A percentile compares a stretch with the other conserved stretches of the same genome.
These are phyloP conservation scores for Dendrobium catenatum DNA, from an alignment of 106 monocot genomes.

Conservation along the genomic window DNA sequence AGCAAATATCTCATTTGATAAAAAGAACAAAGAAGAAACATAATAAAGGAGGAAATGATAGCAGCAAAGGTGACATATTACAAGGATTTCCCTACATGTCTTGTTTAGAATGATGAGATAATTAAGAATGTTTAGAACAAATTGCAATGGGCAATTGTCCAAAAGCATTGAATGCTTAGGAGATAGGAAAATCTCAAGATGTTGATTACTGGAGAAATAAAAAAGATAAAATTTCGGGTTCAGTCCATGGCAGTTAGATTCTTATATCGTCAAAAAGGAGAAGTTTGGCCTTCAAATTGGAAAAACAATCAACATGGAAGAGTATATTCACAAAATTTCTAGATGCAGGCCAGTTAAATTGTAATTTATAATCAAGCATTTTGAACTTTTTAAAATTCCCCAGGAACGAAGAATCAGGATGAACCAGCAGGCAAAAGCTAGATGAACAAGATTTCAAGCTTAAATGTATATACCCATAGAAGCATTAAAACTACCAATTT, in stretches of 20 bases:
- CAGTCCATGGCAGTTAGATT: too few species aligned
- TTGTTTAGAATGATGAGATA: not conserved
- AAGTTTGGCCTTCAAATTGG: not conserved
- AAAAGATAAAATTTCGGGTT: not conserved
- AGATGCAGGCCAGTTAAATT: not conserved
- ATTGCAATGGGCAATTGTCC: not conserved
- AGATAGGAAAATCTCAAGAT: not conserved
- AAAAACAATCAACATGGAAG: not conserved
- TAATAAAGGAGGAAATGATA: not conserved
- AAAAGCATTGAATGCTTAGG: not conserved
- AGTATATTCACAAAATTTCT: not conserved
- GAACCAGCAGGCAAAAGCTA: too few species aligned
- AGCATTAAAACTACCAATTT: not conserved
- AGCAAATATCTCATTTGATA: not conserved
- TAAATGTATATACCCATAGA: not conserved
- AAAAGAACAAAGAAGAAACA: conserved; percentile 3
- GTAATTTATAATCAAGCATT: not conserved
- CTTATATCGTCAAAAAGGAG: not conserved
- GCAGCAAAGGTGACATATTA: not conserved
- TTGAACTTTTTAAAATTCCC: not conserved
- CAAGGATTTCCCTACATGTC: not conserved
- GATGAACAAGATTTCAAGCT: too few species aligned
- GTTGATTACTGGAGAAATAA: not conserved
- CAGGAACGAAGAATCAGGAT: not conserved
- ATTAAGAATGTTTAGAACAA: not conserved